A percentile compares a stretch with the other conserved stretches of the same genome.
phyloP scores from a whole-genome alignment of 495 filamentous ascomycete species.

The Jackrogersella minutella region DNA sequence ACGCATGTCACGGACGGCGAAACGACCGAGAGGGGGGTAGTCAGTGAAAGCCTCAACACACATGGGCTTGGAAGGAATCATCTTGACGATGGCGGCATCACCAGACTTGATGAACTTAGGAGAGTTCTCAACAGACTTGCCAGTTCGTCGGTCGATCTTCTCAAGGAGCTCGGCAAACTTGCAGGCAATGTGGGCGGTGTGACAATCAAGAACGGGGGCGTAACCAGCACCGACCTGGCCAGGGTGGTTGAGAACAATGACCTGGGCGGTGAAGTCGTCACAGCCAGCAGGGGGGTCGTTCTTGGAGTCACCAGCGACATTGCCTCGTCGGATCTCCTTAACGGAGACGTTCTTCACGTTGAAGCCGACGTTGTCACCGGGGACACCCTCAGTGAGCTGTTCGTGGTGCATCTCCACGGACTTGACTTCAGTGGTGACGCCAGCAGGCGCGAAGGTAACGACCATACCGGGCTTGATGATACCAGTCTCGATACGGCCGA shows the following conservation, averaged over 20 bases:
- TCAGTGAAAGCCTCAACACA: constrained; percentile 99
- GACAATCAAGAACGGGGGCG: constrained; percentile 98
- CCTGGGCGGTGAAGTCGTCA: constrained; percentile 98
- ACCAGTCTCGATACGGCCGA: constrained; percentile 99
- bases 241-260: constrained; percentile 99
- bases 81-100: constrained; percentile 99
- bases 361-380: constrained; percentile 99
- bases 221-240: constrained; percentile 99
- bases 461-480: constrained; percentile 97
- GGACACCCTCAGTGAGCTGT: constrained; percentile 94
- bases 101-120: constrained; percentile 99
- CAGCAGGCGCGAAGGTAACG: constrained; percentile 93
- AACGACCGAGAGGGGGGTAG: constrained; percentile 98
- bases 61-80: constrained; percentile 99
- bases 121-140: constrained; percentile 87
- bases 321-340: constrained; percentile 99
- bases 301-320: constrained; percentile 99
- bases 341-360: constrained; percentile 99
- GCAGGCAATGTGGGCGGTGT: constrained; percentile 99
- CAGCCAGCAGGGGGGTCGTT: constrained; percentile 91
- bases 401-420: constrained; percentile 99
- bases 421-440: constrained; percentile 99
- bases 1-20: constrained; percentile 93
- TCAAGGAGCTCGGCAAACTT: constrained; percentile 98
- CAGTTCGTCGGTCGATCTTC: constrained; percentile 99